Evolutionary conservation across 495 filamentous ascomycete genomes (phyloP).

Genomic region (Tricharina praecox): DNA sequence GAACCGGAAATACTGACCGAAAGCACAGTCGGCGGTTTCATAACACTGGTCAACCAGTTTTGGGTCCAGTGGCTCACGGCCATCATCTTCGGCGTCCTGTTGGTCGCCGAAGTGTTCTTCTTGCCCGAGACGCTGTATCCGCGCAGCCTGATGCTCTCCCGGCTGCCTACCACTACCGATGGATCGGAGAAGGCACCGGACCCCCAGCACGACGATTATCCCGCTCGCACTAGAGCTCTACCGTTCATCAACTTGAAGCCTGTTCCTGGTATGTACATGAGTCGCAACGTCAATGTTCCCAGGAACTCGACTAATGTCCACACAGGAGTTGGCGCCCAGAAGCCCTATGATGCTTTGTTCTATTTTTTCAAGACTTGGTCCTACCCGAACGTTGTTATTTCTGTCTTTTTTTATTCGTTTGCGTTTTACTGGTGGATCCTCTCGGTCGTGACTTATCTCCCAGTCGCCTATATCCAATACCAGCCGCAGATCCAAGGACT

Average conservation of each 20-base stretch:
- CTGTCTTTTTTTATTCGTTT: slow-evolving; percentile 39
- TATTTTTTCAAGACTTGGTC: slow-evolving; percentile 36
- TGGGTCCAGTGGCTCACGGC: slow-evolving; percentile 46
- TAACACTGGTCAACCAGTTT: slow-evolving; percentile 33
- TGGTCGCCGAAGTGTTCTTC: slow-evolving; percentile 37
- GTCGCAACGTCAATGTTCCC: too few relatives aligned
- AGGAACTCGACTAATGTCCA: background rate
- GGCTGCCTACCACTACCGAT: slow-evolving; percentile 10
- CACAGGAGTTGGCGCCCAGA: slow-evolving; percentile 30
- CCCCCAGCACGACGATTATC: background rate
- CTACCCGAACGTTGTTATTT: slow-evolving; percentile 32
- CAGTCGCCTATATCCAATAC: slow-evolving; percentile 39
- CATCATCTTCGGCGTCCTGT: slow-evolving; percentile 38
- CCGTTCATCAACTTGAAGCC: slow-evolving; percentile 35
- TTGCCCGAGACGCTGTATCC: slow-evolving; percentile 48
- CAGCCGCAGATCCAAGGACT: slow-evolving; percentile 40
- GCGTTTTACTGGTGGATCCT: slow-evolving; percentile 49
- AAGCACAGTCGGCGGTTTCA: slow-evolving; percentile 40
- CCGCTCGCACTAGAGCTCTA: slow-evolving; percentile 35
- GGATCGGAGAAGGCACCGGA: slow-evolving; percentile 27
- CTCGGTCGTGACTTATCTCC: slow-evolving; percentile 43
- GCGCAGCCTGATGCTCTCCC: slow-evolving; percentile 35
- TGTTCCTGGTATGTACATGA: slow-evolving; percentile 38
- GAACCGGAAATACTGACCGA: slow-evolving; percentile 19
- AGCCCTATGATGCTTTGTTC: slow-evolving; percentile 34